Conservation (phyloP, 2,329 filamentous ascomycete genomes). For the Trichophyton benhamiae region DNA sequence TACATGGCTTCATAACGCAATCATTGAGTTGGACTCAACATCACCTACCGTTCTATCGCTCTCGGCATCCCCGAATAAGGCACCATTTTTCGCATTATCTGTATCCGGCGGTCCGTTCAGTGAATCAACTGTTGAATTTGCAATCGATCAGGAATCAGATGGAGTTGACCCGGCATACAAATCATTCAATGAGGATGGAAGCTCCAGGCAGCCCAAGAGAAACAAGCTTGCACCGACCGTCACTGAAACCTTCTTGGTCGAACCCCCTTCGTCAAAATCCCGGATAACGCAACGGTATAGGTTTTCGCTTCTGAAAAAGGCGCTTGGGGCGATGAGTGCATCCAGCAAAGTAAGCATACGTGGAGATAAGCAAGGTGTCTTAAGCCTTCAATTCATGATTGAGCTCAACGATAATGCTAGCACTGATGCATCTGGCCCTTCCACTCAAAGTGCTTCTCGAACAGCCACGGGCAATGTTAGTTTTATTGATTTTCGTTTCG, state of each 20-base stretch:
- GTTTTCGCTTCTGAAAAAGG: slow-evolving; percentile 74
- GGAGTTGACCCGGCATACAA: slow-evolving; percentile 21
- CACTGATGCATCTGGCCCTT: slow-evolving; percentile 14
- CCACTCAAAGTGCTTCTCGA: slow-evolving; percentile 14
- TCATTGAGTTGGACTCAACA: slow-evolving; percentile 46
- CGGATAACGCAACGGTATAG: slow-evolving; percentile 69
- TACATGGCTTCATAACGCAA: slow-evolving; percentile 40
- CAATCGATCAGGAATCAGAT: slow-evolving; percentile 32
- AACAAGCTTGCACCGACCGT: slow-evolving; percentile 32
- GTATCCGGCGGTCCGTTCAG: slow-evolving; percentile 49
- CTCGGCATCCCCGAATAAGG: slow-evolving; percentile 44
- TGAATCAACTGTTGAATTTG: slow-evolving; percentile 49
- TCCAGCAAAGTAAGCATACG: slow-evolving; percentile 87
- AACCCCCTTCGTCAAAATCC: slow-evolving; percentile 45
- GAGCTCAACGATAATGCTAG: slow-evolving; percentile 55
- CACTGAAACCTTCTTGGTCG: slow-evolving; percentile 43
- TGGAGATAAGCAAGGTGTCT: slow-evolving; percentile 74
- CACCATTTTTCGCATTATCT: slow-evolving; percentile 63
- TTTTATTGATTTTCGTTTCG: slow-evolving; percentile 38
- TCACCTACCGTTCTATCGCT: slow-evolving; percentile 62
- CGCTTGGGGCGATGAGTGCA: slow-evolving; percentile 80
- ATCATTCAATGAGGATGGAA: slow-evolving; percentile 27
- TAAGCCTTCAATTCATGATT: slow-evolving; percentile 94
- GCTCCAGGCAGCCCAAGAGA: slow-evolving; percentile 23
- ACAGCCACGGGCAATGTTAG: slow-evolving; percentile 24